These are phyloP conservation scores for Colletotrichum gigasporum DNA, from an alignment of 2,329 filamentous ascomycete species.

Conservation along the genomic window DNA sequence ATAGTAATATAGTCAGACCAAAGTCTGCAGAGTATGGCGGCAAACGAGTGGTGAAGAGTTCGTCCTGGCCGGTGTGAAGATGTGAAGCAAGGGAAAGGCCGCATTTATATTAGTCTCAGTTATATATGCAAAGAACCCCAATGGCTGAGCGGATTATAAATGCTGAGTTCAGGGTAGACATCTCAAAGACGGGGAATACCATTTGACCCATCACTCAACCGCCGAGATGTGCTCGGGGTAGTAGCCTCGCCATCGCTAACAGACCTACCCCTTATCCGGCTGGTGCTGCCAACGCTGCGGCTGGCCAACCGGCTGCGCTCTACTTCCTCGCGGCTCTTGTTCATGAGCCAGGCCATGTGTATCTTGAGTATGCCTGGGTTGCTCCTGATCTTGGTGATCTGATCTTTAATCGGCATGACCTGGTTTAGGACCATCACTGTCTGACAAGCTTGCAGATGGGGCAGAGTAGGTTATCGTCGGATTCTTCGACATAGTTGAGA, in stretches of 20 bases:
- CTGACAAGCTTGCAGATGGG: conserved; percentile 70
- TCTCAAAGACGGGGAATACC: conserved; percentile 45
- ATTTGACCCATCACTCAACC: conserved; percentile 44
- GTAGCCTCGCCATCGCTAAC: conserved; percentile 35
- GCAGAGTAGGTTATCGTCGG: conserved; percentile 59
- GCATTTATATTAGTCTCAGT: no score
- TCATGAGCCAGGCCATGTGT: conserved; percentile 68
- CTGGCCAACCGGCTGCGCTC: conserved; percentile 41
- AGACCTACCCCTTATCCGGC: conserved; percentile 36
- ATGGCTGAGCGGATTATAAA: not conserved
- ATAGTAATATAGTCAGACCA: no score
- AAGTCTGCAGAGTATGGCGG: no score
- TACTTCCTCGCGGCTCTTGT: conserved; percentile 58
- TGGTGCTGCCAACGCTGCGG: conserved; percentile 34
- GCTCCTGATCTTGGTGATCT: conserved; percentile 68
- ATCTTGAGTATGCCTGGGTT: conserved; percentile 67
- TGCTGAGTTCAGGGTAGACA: not conserved
- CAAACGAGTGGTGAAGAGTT: no score
- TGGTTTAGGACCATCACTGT: conserved; percentile 70
- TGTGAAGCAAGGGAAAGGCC: no score
- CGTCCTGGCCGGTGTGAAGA: no score
- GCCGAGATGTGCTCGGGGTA: conserved; percentile 32
- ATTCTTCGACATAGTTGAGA: conserved; percentile 52
- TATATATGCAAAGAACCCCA: no score
- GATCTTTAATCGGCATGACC: conserved; percentile 68